Base-by-base conservation (phyloP, 805 yeast genomes). In the Ogataea nonfermentans region DNA sequence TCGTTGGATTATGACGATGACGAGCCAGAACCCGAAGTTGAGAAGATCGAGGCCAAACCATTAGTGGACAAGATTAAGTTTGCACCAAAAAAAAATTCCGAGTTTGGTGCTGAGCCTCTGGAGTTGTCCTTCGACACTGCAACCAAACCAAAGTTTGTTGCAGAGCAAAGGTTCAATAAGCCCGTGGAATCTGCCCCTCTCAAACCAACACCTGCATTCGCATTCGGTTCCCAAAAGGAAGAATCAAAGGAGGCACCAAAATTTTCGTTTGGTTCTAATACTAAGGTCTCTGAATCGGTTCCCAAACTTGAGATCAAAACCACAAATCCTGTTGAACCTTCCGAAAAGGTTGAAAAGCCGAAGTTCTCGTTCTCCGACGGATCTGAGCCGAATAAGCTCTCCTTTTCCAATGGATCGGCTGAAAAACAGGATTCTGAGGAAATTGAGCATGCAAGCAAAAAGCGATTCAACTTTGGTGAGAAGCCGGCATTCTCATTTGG, bases 61-160 rank as follows among this genome's bases (percentile, higher is more conserved):
- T 14, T 56, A 4, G 14, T 44, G 4, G 43, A 49, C 10, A 60
- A 59, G 25, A 29, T 59, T 12, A 60, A 51, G 37, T 60, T 60
- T 23, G 37, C 23, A 6, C 16, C 45, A 2, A 48, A 41, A n/a
- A 29, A 51, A 13, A 46, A 37, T 11, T 17, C 45, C 15, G 34
- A 32, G 9, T 49, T 55, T 16, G 41, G 41, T 11, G 38, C 60
- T 1, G 24, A 47, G 6, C 45, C 29, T 17, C 39, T 33, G 32
- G 46, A 35, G 37, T 43, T 34, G 7, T 17, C 37, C 15, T 50
- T 50, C 23, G 53, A 50, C 26, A 50, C 46, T 3, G 49, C 53
- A 1, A 29, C 43, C 2, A 44, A 40, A 31, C 53, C 48, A 2
- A 51, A 44, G 37, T 38, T 45, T 10, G 35, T 37, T 24, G 24